phyloP scores from a whole-genome alignment of 768 basidiomycete genomes.

The Porphyrellus cyaneotinctus region DNA sequence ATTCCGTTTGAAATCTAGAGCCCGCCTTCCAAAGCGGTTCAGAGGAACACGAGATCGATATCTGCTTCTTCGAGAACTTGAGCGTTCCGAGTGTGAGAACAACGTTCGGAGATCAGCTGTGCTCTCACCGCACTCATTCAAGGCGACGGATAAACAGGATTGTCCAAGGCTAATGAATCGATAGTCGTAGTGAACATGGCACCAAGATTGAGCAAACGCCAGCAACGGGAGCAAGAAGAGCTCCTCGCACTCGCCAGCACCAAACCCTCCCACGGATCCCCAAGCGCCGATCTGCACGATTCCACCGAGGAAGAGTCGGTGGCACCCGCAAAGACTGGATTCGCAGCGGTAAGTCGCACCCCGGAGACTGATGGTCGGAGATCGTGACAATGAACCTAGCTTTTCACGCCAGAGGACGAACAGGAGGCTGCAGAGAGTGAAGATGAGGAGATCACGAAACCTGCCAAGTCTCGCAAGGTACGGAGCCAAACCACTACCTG shows the following conservation, averaged over 20 bases:
- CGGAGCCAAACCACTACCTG: background rate
- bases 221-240: slow-evolving; percentile 83
- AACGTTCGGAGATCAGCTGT: too few relatives aligned
- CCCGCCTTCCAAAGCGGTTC: too few relatives aligned
- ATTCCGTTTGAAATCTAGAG: too few relatives aligned
- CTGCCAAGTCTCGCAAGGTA: slow-evolving; percentile 24
- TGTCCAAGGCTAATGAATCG: too few relatives aligned
- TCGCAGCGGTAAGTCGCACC: slow-evolving; percentile 41
- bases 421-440: slow-evolving; percentile 17
- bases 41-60: too few relatives aligned
- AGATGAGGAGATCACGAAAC: slow-evolving; percentile 18
- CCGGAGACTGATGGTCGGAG: slow-evolving; percentile 2
- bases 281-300: slow-evolving; percentile 9
- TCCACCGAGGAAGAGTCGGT: slow-evolving; percentile 39
- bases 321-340: slow-evolving; percentile 28
- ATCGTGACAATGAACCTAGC: slow-evolving; percentile 33
- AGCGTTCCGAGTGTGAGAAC: too few relatives aligned
- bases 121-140: too few relatives aligned
- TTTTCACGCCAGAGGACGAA: slow-evolving; percentile 36
- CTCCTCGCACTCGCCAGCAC: slow-evolving; percentile 50
- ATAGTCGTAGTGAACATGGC: too few relatives aligned
- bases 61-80: too few relatives aligned
- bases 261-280: slow-evolving; percentile 13
- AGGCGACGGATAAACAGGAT: too few relatives aligned
- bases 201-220: slow-evolving; percentile 76